Base-by-base conservation (phyloP, 768 basidiomycete species). In the Chalciporus piperatus region DNA sequence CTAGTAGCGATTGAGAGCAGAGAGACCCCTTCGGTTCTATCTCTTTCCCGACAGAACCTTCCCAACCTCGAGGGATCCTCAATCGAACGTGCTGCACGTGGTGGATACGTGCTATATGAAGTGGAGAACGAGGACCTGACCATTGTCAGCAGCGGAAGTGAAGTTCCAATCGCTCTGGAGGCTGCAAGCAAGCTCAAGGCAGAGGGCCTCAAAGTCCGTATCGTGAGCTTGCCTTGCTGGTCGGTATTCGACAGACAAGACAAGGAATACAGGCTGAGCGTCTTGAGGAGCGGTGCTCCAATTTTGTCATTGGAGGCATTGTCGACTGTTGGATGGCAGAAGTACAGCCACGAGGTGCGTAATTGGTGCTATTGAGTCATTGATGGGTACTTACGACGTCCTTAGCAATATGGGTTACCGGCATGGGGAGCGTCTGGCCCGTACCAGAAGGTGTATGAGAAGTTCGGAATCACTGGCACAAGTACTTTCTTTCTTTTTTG, bases 181-280 rank as follows among this genome's bases (percentile, higher is more conserved):
- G 92, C 94, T 17, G 91, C 90, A 47, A 76, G 78, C 68, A 80
- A 84, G 72, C 84, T 98, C 62, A 81, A 80, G 66, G 78, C 74
- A 47, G 78, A 89, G 71, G 92, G 91, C 48, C 63, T 91, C 72
- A 91, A 84, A 74, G 83, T 81, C 54, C 83, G 94, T 30, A 70
- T 97, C 43, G 92, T 93, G 65, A 88, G 85, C 66, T 72, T 97
- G 67, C 95, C 95, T 12, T 96, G 91, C 71, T 91, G 89, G 87
- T 78, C 87, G 51, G 81, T 89, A 50, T 96, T 90, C 66, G 89
- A 95, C 69, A 78, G 81, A 62, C 94, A 98, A 72, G 74, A 81
- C 56, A 72, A 77, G 65, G 82, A 83, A 52, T 98, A 98, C 76
- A 81, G 76, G 65, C 72, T 96, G 62, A 83, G 84, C 61, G 92